Evolutionary conservation across 2,329 filamentous ascomycete genomes (phyloP).

Genomic region (Trichoderma sp.): DNA sequence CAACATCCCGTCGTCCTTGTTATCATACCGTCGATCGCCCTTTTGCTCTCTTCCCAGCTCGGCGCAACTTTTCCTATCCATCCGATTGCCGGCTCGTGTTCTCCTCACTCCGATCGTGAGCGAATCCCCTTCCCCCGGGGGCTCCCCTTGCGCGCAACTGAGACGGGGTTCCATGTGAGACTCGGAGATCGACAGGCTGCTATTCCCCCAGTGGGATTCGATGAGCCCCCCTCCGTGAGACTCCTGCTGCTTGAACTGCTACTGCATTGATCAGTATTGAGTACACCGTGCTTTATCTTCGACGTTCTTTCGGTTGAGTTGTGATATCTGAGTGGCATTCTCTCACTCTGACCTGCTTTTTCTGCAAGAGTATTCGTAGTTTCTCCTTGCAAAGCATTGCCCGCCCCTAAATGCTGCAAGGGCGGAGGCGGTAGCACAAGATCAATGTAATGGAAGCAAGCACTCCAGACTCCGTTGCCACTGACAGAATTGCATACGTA

Average conservation of each 20-base stretch:
- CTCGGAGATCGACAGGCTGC: too few relatives aligned
- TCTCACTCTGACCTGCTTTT: neutral
- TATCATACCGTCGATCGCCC: neutral
- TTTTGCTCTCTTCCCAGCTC: neutral
- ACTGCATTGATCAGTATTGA: too few relatives aligned
- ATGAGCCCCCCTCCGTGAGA: too few relatives aligned
- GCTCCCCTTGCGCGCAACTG: neutral
- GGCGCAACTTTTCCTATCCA: neutral
- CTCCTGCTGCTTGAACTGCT: too few relatives aligned
- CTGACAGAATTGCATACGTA: too few relatives aligned
- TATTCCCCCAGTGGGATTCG: neutral
- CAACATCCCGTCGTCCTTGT: too few relatives aligned
- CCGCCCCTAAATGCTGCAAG: constrained; percentile 13
- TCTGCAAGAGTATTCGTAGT: neutral
- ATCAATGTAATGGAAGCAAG: too few relatives aligned
- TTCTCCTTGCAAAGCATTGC: neutral
- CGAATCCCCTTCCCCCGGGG: too few relatives aligned
- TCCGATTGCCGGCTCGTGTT: constrained; percentile 10
- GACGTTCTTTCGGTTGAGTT: too few relatives aligned
- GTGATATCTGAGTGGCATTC: too few relatives aligned
- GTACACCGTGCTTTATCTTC: neutral
- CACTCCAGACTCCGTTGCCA: too few relatives aligned
- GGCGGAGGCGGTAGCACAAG: neutral
- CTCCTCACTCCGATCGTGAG: neutral
- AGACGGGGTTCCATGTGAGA: too few relatives aligned